Percentiles rank a stretch among this genome's conserved stretches.
These are phyloP conservation scores for Crucihimalaya himalaica DNA, from an alignment of 345 rosid genomes.

Conservation along the genomic window DNA sequence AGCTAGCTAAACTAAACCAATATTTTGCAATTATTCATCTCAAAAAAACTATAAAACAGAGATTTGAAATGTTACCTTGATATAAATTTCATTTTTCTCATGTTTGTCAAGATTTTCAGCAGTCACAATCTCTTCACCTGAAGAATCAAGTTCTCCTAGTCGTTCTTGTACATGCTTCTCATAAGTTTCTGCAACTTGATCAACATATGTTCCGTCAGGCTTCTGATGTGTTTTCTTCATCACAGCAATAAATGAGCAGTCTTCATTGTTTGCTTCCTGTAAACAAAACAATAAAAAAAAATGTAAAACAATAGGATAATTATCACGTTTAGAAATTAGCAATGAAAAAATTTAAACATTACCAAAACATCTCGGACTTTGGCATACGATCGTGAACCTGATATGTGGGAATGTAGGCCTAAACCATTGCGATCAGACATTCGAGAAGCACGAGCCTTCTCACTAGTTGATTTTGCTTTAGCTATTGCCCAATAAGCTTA, in stretches of 20 bases:
- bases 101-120: background rate
- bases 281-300: background rate
- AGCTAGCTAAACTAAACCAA: no score
- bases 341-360: background rate
- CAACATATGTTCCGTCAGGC: background rate
- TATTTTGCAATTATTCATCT: no score
- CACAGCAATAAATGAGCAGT: background rate
- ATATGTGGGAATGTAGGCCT: no score
- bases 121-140: background rate
- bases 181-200: slow-evolving; percentile 1
- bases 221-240: slow-evolving; percentile 17
- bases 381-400: background rate
- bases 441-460: slow-evolving; percentile 7
- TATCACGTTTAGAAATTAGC: background rate
- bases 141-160: background rate
- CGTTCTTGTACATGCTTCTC: background rate
- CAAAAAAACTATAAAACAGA: no score
- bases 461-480: background rate
- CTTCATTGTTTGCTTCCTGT: background rate
- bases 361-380: background rate
- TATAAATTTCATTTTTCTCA: background rate
- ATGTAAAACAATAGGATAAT: background rate
- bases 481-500: background rate
- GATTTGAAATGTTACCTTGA: no score
- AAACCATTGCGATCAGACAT: background rate